phyloP scores from a whole-genome alignment of 208 protist species.

The Crithidia sp. region DNA sequence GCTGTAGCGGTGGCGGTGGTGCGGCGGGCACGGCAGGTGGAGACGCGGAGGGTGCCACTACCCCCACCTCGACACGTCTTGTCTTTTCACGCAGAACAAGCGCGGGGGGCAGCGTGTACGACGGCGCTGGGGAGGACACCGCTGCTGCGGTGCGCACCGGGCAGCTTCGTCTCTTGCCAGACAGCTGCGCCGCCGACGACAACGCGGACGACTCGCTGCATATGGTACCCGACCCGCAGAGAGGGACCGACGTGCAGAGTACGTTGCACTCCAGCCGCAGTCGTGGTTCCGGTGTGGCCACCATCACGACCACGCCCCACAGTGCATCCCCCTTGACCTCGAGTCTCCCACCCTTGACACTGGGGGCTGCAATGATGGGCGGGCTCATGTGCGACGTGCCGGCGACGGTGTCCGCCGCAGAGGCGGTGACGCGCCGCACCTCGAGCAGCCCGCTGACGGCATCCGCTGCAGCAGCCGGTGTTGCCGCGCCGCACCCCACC shows the following conservation, averaged over 20 bases:
- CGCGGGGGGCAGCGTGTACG: constrained; percentile 1
- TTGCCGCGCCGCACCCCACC: neutral
- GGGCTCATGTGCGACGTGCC: constrained; percentile 10
- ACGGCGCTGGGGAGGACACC: neutral
- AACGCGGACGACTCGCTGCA: neutral
- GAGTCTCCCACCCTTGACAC: neutral
- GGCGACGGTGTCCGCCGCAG: neutral
- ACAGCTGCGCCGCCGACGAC: neutral
- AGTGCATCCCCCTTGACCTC: constrained; percentile 1
- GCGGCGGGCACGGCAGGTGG: neutral
- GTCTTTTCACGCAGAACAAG: constrained; percentile 9
- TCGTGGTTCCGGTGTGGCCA: neutral
- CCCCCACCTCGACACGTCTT: constrained; percentile 6
- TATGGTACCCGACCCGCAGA: neutral
- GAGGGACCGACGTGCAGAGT: constrained; percentile 9
- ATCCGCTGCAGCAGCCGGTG: neutral
- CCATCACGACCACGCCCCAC: constrained; percentile 1
- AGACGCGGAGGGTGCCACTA: constrained; percentile 3
- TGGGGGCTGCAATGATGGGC: neutral
- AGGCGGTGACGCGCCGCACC: neutral
- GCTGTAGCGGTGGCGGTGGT: neutral
- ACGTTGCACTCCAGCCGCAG: constrained; percentile 17
- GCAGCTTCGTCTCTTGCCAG: no score
- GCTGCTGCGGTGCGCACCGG: no score
- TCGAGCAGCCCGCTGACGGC: neutral